Evolutionary conservation across 2,329 filamentous ascomycete genomes (phyloP).

Genomic region (Mollisia scopiformis): DNA sequence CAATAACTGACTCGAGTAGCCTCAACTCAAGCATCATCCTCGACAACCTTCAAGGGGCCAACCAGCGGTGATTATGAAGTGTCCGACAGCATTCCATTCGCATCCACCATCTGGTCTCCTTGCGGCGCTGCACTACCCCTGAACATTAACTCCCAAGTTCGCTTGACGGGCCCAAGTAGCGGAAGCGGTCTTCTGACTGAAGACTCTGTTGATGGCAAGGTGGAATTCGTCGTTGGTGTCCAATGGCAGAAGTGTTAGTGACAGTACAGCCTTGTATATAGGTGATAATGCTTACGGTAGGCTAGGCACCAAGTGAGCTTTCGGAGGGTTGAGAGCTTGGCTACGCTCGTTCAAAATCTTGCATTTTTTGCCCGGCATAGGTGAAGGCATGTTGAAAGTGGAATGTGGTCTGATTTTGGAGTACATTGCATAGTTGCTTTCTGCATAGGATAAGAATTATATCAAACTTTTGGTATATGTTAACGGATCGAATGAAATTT

Average conservation of each 20-base stretch:
- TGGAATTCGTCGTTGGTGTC: conserved; percentile 44
- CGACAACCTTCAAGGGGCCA: conserved; percentile 47
- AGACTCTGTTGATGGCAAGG: conserved; percentile 52
- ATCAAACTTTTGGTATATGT: conserved; percentile 23
- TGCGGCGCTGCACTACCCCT: conserved; percentile 52
- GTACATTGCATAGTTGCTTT: neutral
- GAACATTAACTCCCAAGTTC: conserved; percentile 57
- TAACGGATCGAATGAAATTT: neutral
- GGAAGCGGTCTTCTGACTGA: conserved; percentile 46
- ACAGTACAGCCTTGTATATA: neutral
- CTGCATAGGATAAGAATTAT: conserved; percentile 16
- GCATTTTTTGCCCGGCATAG: neutral
- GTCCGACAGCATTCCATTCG: conserved; percentile 47
- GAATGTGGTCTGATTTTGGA: neutral
- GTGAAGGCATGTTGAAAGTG: neutral
- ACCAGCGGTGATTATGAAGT: conserved; percentile 42
- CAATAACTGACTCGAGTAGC: conserved; percentile 26
- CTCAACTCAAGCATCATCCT: conserved; percentile 40
- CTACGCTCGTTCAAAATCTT: neutral
- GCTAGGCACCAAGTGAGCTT: neutral
- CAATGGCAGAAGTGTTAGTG: conserved; percentile 40
- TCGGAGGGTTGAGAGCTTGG: neutral
- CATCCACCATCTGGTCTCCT: conserved; percentile 53
- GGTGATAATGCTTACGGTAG: neutral
- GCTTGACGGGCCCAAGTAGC: conserved; percentile 39